A percentile compares a stretch with the other conserved stretches of the same genome.
Evolutionary conservation across 306 rosid species (phyloP).

Genomic region (Acmispon strigosus): DNA sequence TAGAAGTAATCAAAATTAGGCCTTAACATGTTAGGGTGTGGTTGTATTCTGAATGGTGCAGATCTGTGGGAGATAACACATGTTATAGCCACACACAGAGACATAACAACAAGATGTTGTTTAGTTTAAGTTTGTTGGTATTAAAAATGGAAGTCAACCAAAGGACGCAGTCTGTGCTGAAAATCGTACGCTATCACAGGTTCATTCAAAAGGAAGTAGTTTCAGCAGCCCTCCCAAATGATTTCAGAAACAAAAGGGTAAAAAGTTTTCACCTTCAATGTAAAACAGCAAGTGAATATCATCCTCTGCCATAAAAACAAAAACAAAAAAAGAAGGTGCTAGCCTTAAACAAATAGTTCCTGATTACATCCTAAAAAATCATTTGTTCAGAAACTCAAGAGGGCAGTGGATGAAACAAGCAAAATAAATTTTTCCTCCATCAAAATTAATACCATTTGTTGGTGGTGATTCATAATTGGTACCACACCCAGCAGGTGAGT

Average conservation of each 20-base stretch:
- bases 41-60: background rate
- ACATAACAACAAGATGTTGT: background rate
- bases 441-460: background rate
- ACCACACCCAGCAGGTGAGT: background rate
- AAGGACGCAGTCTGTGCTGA: background rate
- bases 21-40: background rate
- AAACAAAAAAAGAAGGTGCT: background rate
- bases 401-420: background rate
- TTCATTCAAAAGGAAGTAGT: background rate
- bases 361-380: background rate
- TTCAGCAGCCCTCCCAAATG: background rate
- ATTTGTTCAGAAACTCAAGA: background rate
- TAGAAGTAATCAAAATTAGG: too few relatives aligned
- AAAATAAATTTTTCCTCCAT: background rate
- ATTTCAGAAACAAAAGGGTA: background rate
- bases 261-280: background rate
- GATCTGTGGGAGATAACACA: background rate
- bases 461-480: too few relatives aligned
- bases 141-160: background rate
- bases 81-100: background rate
- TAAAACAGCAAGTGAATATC: background rate
- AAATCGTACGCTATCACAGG: background rate
- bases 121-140: background rate
- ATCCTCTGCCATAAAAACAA: background rate
- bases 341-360: too few relatives aligned